Percentiles rank a stretch among this genome's conserved stretches.
Conservation (phyloP, 2,329 filamentous ascomycete species). For the Boeremia exigua region DNA sequence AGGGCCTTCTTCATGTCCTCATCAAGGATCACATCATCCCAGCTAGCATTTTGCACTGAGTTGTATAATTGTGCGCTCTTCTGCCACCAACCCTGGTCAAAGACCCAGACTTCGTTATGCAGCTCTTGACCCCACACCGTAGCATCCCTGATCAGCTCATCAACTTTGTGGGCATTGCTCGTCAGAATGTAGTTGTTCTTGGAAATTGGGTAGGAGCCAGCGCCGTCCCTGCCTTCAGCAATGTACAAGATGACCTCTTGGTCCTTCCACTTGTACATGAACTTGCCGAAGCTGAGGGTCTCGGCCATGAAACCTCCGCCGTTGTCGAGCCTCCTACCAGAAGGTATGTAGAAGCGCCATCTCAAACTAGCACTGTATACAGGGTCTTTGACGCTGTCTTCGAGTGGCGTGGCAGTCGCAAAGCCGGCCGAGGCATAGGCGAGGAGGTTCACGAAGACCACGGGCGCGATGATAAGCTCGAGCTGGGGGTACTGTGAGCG, state of each 20-base stretch:
- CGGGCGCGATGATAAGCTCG: constrained; percentile 51
- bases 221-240: constrained; percentile 51
- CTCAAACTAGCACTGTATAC: constrained; percentile 42
- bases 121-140: constrained; percentile 63
- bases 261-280: constrained; percentile 53
- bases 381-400: constrained; percentile 49
- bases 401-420: constrained; percentile 50
- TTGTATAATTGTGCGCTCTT: constrained; percentile 67
- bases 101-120: constrained; percentile 71
- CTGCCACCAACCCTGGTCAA: constrained; percentile 67
- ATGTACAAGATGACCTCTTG: constrained; percentile 53
- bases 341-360: constrained; percentile 49
- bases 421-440: constrained; percentile 52
- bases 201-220: constrained; percentile 38
- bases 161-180: constrained; percentile 40
- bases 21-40: constrained; percentile 72
- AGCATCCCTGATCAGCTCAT: constrained; percentile 63
- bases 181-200: constrained; percentile 55
- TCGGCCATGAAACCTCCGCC: constrained; percentile 47
- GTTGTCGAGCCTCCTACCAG: constrained; percentile 47
- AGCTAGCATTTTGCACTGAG: constrained; percentile 56
- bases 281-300: constrained; percentile 53
- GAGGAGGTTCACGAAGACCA: constrained; percentile 45
- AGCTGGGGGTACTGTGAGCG: constrained; percentile 54
- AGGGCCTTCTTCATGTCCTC: constrained; percentile 68